Conservation (phyloP, 2,329 filamentous ascomycete genomes). For the Ophiosphaerella korrae region DNA sequence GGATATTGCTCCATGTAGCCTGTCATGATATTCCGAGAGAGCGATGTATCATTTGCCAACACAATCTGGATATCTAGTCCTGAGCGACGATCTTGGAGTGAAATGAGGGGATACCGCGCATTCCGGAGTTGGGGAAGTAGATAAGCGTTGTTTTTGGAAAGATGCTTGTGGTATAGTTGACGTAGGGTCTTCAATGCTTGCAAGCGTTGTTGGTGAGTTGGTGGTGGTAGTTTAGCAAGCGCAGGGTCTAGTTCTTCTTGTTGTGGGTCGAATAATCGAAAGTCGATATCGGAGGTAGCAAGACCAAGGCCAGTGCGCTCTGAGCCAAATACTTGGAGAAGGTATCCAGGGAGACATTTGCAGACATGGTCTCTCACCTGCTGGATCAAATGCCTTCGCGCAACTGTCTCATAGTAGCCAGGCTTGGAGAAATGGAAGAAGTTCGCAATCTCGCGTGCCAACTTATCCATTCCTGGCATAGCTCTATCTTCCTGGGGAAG, state of each 20-base stretch:
- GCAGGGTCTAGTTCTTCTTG: slow-evolving; percentile 4
- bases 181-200: slow-evolving; percentile 6
- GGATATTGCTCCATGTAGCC: slow-evolving; percentile 57
- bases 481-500: background rate
- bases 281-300: slow-evolving; percentile 61
- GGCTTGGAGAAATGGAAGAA: slow-evolving; percentile 43
- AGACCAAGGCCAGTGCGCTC: slow-evolving; percentile 58
- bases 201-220: slow-evolving; percentile 12
- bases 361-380: slow-evolving; percentile 30
- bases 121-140: slow-evolving; percentile 26
- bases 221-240: slow-evolving; percentile 23
- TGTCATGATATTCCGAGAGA: slow-evolving; percentile 51
- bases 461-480: slow-evolving; percentile 15
- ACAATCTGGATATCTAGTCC: slow-evolving; percentile 61
- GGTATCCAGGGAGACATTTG: slow-evolving; percentile 24
- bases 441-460: slow-evolving; percentile 31
- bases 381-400: slow-evolving; percentile 41
- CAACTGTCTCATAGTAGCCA: slow-evolving; percentile 49
- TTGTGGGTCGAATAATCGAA: slow-evolving; percentile 42
- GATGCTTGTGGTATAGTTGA: slow-evolving; percentile 3
- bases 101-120: slow-evolving; percentile 49
- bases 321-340: slow-evolving; percentile 59
- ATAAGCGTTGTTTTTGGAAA: slow-evolving; percentile 11
- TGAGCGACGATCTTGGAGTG: slow-evolving; percentile 52
- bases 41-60: slow-evolving; percentile 48